phyloP scores from a whole-genome alignment of 345 rosid genomes.

The Corchorus capsularis region DNA sequence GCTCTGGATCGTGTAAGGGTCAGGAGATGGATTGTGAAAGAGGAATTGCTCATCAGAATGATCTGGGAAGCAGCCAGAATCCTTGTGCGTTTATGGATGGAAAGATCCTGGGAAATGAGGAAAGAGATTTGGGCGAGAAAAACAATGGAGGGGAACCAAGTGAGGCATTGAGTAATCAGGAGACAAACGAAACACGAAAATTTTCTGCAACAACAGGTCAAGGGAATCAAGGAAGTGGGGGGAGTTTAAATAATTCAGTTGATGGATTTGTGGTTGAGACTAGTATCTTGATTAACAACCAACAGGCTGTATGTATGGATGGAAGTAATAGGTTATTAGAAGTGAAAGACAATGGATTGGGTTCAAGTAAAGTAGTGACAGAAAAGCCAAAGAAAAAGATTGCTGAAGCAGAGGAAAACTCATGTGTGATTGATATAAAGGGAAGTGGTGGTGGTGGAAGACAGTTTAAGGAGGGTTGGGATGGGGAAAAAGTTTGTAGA shows the following conservation, averaged over 20 bases:
- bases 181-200: no score
- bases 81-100: constrained; percentile 25
- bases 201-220: no score
- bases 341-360: constrained; percentile 18
- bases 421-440: constrained; percentile 50
- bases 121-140: constrained; percentile 26
- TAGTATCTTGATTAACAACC: constrained; percentile 30
- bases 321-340: constrained; percentile 22
- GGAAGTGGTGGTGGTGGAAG: constrained; percentile 32
- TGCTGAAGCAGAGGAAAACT: constrained; percentile 38
- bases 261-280: constrained; percentile 32
- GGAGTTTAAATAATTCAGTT: constrained; percentile 19
- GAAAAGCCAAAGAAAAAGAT: constrained; percentile 35
- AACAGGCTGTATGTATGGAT: constrained; percentile 28
- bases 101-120: constrained; percentile 33
- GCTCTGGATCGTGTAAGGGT: constrained; percentile 9
- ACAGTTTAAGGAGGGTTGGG: constrained; percentile 34
- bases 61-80: constrained; percentile 22
- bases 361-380: constrained; percentile 26
- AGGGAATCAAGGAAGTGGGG: constrained; percentile 31
- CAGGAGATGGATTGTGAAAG: background rate
- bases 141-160: constrained; percentile 23
- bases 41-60: constrained; percentile 10
- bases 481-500: constrained; percentile 71
- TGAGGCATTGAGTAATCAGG: constrained; percentile 24